Evolutionary conservation across 208 protist species (phyloP), one percentile per base, ranked within the genome.

Genomic region (Herpetomonas tarakana): DNA sequence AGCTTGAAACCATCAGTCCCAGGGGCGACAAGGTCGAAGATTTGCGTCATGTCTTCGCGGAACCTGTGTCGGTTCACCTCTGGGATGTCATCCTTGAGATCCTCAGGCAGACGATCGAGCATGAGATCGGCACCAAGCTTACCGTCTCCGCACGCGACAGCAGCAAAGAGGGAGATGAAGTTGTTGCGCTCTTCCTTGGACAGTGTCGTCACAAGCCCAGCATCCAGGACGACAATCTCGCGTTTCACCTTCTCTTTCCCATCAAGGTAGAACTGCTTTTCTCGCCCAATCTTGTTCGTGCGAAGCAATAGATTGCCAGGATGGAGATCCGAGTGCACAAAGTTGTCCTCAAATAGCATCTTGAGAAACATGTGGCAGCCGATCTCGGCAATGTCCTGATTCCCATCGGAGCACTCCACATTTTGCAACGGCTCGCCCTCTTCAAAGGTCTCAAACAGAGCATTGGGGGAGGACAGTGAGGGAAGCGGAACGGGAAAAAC

Each of bases 321-420:
- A 55, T 98, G 95, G 30, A 98, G 65, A 61, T 98, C 95, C 2
- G 91, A 94, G 69, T 98, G 95, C 26, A 97, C 78, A 77, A 97
- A 97, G 63, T 97, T 97, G 74, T 98, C 88, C 44, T 95, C 72
- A 54, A 98, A 95, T 9, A 97, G 77, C 95, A 98, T 98, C 63
- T 97, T 96, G 9, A 98, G 63, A 61, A 97, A 98, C 76, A 93
- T 91, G 52, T 97, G 81, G 52, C 91, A 94, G 1, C 93, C 92
- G 6, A 88, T 45, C 44, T 85, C 74, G 0, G 92, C 92, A 41
- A 96, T 19, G 27, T 88, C 82, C 3, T 59, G 58, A 27, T 88
- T 86, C 19, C 83, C 70, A 12, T 77, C 61, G 14, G 59, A 69
- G 49, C 66, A 66, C 22, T 69, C 39, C 22, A 90, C 38, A 45